These are phyloP conservation scores for Hypoxylon sp. DNA, from an alignment of 2,329 filamentous ascomycete genomes.

Conservation along the genomic window DNA sequence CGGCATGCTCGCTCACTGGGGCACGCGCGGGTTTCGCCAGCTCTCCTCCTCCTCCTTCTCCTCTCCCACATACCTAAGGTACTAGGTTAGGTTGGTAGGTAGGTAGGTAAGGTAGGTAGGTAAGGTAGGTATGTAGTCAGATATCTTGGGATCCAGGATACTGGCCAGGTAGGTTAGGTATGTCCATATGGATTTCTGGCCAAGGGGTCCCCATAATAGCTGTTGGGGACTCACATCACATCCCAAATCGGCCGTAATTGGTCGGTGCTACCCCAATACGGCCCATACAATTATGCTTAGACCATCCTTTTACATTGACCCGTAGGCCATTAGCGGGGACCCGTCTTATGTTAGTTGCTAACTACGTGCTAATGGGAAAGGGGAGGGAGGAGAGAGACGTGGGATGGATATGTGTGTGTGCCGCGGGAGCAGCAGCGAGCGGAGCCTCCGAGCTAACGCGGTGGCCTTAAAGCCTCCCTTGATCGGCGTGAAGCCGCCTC, in stretches of 20 bases:
- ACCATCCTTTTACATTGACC: conserved; percentile 33
- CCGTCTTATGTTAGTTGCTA: conserved; percentile 1
- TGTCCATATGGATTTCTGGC: conserved; percentile 15
- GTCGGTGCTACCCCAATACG: conserved; percentile 22
- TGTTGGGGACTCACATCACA: neutral
- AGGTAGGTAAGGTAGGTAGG: conserved; percentile 10
- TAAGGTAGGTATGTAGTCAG: conserved; percentile 8
- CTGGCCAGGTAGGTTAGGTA: neutral
- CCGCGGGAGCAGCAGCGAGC: conserved; percentile 16
- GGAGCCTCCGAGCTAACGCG: conserved; percentile 20
- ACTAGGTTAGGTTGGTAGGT: neutral
- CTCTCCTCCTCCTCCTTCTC: neutral
- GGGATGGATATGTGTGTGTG: conserved; percentile 1
- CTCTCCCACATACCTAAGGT: neutral
- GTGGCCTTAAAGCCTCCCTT: conserved; percentile 36
- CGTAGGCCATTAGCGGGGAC: conserved; percentile 15
- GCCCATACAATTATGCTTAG: conserved; percentile 37
- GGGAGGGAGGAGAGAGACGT: neutral
- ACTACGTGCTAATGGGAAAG: conserved; percentile 11
- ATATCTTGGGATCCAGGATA: neutral
- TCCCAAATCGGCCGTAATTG: conserved; percentile 20
- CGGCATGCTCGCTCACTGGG: neutral
- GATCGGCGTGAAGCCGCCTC: conserved; percentile 34
- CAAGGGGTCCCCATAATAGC: conserved; percentile 31
- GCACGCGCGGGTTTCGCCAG: neutral